phyloP scores from a whole-genome alignment of 1,284 basidiomycete genomes.

The Fomitiporia mediterranea region DNA sequence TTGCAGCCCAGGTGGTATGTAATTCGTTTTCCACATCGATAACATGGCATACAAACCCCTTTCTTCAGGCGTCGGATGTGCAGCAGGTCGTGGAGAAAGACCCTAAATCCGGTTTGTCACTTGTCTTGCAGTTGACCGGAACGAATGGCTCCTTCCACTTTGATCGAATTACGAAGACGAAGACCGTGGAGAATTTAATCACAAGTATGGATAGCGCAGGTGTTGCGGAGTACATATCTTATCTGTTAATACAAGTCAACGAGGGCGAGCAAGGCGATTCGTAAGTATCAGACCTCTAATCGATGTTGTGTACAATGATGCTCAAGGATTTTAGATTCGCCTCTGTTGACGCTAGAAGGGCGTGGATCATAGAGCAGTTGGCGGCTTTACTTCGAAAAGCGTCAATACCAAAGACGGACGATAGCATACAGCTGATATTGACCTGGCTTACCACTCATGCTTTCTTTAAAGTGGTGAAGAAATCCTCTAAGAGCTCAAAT shows the following conservation, averaged over 20 bases:
- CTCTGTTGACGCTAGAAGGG: conserved; percentile 49
- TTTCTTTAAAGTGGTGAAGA: conserved; percentile 74
- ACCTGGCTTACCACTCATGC: conserved; percentile 85
- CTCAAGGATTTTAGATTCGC: conserved; percentile 18
- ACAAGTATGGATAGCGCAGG: conserved; percentile 72
- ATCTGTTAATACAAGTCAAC: conserved; percentile 63
- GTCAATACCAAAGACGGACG: conserved; percentile 77
- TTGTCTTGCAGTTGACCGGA: conserved; percentile 86
- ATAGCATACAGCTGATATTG: conserved; percentile 70
- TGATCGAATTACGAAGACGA: conserved; percentile 88
- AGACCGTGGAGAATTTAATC: conserved; percentile 87
- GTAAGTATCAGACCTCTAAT: conserved; percentile 32
- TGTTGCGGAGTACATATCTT: conserved; percentile 74
- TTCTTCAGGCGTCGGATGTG: conserved; percentile 62
- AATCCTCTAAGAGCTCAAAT: conserved; percentile 62
- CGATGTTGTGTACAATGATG: neutral
- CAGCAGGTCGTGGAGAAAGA: conserved; percentile 72
- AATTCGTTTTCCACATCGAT: conserved; percentile 1
- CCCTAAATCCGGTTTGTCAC: conserved; percentile 78
- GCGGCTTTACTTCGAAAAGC: conserved; percentile 75
- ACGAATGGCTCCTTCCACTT: conserved; percentile 86
- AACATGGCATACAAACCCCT: neutral
- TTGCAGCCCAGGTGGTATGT: conserved; percentile 74
- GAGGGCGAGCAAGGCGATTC: conserved; percentile 39
- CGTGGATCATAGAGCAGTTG: conserved; percentile 89